phyloP scores from a whole-genome alignment of 257 asterid genomes.

The Jaltomata sinuosa region DNA sequence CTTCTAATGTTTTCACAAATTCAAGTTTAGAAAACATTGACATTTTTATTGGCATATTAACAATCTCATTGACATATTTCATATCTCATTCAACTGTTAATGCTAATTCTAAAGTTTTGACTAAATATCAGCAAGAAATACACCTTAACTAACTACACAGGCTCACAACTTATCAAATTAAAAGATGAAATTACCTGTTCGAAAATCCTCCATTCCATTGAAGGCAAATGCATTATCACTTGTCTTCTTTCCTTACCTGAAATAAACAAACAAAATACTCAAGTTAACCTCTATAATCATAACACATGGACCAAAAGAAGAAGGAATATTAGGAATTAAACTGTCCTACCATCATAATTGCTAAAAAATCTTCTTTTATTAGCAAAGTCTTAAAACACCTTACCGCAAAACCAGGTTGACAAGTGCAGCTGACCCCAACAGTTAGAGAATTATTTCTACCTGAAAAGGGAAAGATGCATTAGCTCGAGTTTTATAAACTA shows the following conservation, averaged over 20 bases:
- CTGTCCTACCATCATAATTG: constrained; percentile 18
- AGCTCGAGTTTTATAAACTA: no score
- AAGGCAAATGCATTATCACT: constrained; percentile 7
- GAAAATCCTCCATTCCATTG: constrained; percentile 3
- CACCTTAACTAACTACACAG: not conserved
- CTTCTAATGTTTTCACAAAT: not conserved
- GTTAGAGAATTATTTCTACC: no score
- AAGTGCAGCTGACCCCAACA: no score
- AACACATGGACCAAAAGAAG: not conserved
- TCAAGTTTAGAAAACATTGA: not conserved
- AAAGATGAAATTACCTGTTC: constrained; percentile 27
- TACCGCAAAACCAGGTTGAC: no score
- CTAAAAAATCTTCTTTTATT: constrained; percentile 16
- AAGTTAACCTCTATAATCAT: not conserved
- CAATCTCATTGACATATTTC: not conserved
- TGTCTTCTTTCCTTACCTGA: constrained; percentile 26
- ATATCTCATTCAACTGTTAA: not conserved
- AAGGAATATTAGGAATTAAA: not conserved
- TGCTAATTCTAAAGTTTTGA: not conserved
- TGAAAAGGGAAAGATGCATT: no score
- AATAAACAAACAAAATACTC: not conserved
- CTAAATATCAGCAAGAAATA: no score
- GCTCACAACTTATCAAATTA: not conserved
- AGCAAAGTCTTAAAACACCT: no score
- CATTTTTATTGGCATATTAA: not conserved